Percentiles rank a stretch among this genome's conserved stretches.
Conservation (phyloP, 2,329 filamentous ascomycete species). For the Mollisia scopiformis region DNA sequence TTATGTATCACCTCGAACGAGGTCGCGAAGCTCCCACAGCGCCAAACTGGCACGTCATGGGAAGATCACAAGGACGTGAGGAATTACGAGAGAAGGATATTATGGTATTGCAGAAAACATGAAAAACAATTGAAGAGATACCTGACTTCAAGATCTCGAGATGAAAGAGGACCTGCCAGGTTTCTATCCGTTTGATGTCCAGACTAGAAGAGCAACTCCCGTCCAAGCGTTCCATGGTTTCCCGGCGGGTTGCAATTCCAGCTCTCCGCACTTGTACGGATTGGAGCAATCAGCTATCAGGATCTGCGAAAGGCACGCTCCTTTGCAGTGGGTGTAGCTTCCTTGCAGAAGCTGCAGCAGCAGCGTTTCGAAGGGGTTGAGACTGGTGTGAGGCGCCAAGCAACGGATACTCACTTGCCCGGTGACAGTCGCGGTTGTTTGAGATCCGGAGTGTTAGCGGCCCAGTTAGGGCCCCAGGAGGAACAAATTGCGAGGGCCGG, state of each 20-base stretch:
- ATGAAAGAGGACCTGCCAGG: not conserved
- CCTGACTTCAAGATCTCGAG: conserved; percentile 5
- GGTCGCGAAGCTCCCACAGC: conserved; percentile 16
- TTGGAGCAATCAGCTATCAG: not conserved
- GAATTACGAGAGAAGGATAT: not conserved
- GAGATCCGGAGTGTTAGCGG: not conserved
- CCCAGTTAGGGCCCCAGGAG: not conserved
- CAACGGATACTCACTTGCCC: conserved; percentile 1
- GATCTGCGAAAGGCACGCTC: conserved; percentile 8
- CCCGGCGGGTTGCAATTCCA: conserved; percentile 2
- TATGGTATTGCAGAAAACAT: not conserved
- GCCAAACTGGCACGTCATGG: conserved; percentile 17
- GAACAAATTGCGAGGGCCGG: not conserved
- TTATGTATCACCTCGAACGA: conserved; percentile 14
- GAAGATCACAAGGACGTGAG: conserved; percentile 1
- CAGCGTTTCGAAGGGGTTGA: conserved; percentile 16
- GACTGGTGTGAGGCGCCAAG: conserved; percentile 6
- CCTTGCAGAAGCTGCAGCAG: conserved; percentile 9
- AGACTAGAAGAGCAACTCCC: not conserved
- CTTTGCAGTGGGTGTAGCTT: conserved; percentile 6
- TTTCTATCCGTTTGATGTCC: conserved; percentile 10
- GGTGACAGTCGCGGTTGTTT: conserved; percentile 1
- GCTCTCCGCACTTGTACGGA: not conserved
- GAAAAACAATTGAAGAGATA: not conserved
- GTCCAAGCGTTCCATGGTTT: conserved; percentile 7